A percentile compares a stretch with the other conserved stretches of the same genome.
Evolutionary conservation across 495 filamentous ascomycete genomes (phyloP).

Genomic region (Podospora sp.): DNA sequence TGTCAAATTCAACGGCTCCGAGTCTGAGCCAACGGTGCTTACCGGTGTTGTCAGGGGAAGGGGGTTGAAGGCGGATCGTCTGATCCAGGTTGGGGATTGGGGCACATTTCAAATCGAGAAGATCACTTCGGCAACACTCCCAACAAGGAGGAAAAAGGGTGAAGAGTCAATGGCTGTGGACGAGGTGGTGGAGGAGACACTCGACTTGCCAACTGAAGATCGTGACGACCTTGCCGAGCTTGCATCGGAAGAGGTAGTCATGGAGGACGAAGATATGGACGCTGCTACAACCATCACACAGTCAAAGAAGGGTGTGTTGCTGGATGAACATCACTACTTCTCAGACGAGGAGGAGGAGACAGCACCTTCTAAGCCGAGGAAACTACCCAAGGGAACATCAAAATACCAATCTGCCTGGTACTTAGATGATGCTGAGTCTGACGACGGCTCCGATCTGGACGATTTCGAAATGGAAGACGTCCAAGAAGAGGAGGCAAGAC

Average conservation of each 20-base stretch:
- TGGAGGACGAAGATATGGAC: slow-evolving; percentile 65
- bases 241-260: slow-evolving; percentile 76
- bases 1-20: slow-evolving; percentile 65
- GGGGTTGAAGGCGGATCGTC: slow-evolving; percentile 82
- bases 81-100: slow-evolving; percentile 91
- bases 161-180: slow-evolving; percentile 74
- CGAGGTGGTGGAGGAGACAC: slow-evolving; percentile 49
- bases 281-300: slow-evolving; percentile 52
- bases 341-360: slow-evolving; percentile 75
- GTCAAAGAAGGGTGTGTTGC: slow-evolving; percentile 72
- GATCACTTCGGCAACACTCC: slow-evolving; percentile 71
- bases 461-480: slow-evolving; percentile 74
- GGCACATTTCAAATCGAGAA: slow-evolving; percentile 93
- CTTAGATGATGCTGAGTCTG: slow-evolving; percentile 75
- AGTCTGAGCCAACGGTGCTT: slow-evolving; percentile 63
- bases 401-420: slow-evolving; percentile 94
- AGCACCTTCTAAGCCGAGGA: slow-evolving; percentile 58
- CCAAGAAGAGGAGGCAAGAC: slow-evolving; percentile 53
- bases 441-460: slow-evolving; percentile 81
- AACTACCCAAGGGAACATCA: slow-evolving; percentile 87
- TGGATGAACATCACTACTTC: slow-evolving; percentile 98
- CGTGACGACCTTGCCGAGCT: slow-evolving; percentile 81
- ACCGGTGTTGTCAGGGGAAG: slow-evolving; percentile 86
- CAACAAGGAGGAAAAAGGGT: slow-evolving; percentile 55
- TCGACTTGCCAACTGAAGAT: slow-evolving; percentile 72